Percentiles rank a stretch among this genome's conserved stretches.
phyloP scores from a whole-genome alignment of 345 rosid species.

The Gossypium stocksii region DNA sequence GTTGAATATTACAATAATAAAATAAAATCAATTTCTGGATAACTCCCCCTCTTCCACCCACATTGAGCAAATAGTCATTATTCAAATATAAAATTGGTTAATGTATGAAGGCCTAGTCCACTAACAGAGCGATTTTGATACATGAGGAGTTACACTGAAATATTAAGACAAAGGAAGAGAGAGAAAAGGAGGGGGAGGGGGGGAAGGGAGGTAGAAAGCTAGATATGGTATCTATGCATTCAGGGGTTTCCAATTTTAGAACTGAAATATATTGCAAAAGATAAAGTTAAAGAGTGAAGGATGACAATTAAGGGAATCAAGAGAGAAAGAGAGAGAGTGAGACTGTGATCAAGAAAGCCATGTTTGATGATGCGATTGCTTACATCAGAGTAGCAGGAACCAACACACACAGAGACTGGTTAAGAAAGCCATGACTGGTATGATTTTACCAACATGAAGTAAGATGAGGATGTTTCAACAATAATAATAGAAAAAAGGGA shows the following conservation, averaged over 20 bases:
- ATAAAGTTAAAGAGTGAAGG: neutral
- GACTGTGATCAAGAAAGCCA: neutral
- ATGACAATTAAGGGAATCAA: neutral
- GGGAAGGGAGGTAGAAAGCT: neutral
- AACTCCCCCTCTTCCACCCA: neutral
- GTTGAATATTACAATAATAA: conserved; percentile 13
- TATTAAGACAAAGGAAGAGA: neutral
- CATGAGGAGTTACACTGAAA: neutral
- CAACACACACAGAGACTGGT: neutral
- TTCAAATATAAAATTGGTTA: neutral
- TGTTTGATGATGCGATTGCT: neutral
- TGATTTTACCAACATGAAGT: neutral
- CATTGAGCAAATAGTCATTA: neutral
- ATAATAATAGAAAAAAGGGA: neutral
- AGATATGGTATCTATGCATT: neutral
- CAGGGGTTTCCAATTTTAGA: neutral
- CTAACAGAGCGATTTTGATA: neutral
- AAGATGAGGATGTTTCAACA: neutral
- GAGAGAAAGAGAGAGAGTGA: neutral
- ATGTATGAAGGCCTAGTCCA: neutral
- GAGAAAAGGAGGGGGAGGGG: neutral
- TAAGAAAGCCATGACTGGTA: neutral
- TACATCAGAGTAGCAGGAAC: neutral
- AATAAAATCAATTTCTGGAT: neutral
- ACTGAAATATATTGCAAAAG: neutral